A percentile compares a stretch with the other conserved stretches of the same genome.
Evolutionary conservation across 306 rosid genomes (phyloP).

Genomic region (Trichosanthes cucumerina): DNA sequence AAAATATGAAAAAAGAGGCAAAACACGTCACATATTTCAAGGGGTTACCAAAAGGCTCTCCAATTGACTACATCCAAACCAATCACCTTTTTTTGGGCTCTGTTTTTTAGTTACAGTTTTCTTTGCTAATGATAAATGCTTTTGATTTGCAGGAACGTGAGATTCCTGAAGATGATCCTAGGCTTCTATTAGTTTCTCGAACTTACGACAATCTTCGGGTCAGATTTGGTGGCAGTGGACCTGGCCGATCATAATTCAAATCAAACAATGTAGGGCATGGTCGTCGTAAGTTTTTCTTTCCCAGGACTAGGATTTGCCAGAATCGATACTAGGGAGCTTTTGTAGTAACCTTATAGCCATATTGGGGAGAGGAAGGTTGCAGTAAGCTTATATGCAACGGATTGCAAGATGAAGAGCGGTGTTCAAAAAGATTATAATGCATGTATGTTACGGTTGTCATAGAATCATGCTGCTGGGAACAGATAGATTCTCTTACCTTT

Average conservation of each 20-base stretch:
- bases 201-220: slow-evolving; percentile 21
- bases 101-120: neutral
- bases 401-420: neutral
- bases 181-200: slow-evolving; percentile 44
- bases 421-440: neutral
- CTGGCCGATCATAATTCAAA: slow-evolving; percentile 1
- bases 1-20: neutral
- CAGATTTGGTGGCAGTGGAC: slow-evolving; percentile 30
- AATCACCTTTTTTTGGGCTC: neutral
- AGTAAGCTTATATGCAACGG: neutral
- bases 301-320: neutral
- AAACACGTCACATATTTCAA: neutral
- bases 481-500: neutral
- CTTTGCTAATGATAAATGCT: neutral
- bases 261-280: neutral
- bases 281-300: neutral
- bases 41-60: neutral
- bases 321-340: neutral
- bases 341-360: neutral
- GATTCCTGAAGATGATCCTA: slow-evolving; percentile 76
- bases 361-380: neutral
- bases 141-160: slow-evolving; percentile 47
- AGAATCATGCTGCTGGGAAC: neutral
- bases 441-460: neutral
- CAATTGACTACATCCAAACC: neutral